These are phyloP conservation scores for Mycena citricolor DNA, from an alignment of 1,284 basidiomycete genomes.

Conservation along the genomic window DNA sequence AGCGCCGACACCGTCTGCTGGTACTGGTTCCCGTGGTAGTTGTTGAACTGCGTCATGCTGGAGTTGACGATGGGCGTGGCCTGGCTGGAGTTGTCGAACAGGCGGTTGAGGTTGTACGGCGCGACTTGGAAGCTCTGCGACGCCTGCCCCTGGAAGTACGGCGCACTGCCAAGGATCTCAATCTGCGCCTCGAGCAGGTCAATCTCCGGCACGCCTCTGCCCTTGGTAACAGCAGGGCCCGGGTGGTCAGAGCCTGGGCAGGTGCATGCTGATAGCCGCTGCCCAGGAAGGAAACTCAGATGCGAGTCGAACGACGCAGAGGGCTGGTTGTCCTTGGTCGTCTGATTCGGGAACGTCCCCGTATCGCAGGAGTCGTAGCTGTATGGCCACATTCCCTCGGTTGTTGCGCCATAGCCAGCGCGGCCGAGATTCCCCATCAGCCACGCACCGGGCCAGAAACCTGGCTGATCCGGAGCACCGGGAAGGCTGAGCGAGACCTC, in stretches of 20 bases:
- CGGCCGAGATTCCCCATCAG: slow-evolving; percentile 77
- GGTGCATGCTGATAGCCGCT: slow-evolving; percentile 78
- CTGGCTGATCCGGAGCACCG: slow-evolving; percentile 67
- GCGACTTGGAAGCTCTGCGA: slow-evolving; percentile 70
- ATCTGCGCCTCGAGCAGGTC: slow-evolving; percentile 49
- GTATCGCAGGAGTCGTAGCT: slow-evolving; percentile 81
- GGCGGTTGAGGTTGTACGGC: slow-evolving; percentile 61
- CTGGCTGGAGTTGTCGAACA: slow-evolving; percentile 49
- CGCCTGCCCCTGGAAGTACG: slow-evolving; percentile 41
- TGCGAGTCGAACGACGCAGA: slow-evolving; percentile 44
- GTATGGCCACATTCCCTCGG: slow-evolving; percentile 75
- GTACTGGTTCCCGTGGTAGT: slow-evolving; percentile 64
- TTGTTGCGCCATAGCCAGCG: slow-evolving; percentile 67
- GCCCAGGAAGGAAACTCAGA: slow-evolving; percentile 75
- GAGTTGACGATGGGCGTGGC: slow-evolving; percentile 49
- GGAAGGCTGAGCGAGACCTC: slow-evolving; percentile 84
- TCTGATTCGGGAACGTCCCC: slow-evolving; percentile 85
- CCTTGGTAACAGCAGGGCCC: slow-evolving; percentile 73
- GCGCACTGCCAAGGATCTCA: slow-evolving; percentile 13
- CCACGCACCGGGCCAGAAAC: slow-evolving; percentile 77
- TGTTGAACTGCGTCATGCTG: slow-evolving; percentile 50
- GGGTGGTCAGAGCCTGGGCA: slow-evolving; percentile 81
- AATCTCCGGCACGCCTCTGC: slow-evolving; percentile 86
- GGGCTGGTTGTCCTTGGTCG: slow-evolving; percentile 50
- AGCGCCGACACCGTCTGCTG: slow-evolving; percentile 71